Evolutionary conservation across 1,139 yeast species (phyloP), one percentile per base, ranked within the genome.

Genomic region (Chernovozyma sophiae-reginae): DNA sequence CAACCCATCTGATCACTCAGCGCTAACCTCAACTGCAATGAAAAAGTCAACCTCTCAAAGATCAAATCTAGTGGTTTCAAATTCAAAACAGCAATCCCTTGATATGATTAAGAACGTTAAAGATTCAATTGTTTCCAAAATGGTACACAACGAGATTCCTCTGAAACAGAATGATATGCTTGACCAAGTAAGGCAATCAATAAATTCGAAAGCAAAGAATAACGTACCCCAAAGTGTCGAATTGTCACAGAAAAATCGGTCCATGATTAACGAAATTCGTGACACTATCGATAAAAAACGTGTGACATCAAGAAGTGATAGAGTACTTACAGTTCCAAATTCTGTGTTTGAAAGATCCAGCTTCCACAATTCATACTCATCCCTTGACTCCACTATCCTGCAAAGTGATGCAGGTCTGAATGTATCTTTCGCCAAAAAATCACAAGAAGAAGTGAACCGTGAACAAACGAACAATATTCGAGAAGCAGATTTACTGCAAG

Each of bases 51-150:
- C 19, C 11, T 31, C 34, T 4, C 37, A 34, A 20, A 36, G 31
- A 7, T 34, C 37, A 4, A 34, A 32, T 25, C 18, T 49, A 23
- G 52, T 60, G 1, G 39, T 48, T 1, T 6, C n/a, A 4, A 12
- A 12, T 12, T 10, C 5, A 7, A 51, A 47, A 16, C 51, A 51
- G 30, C 48, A 58, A 15, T 64, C 65, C 1, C 52, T 51, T 19
- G 63, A 59, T 31, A 60, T 62, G 67, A 43, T 61, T 11, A 51
- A 44, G 25, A 48, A 42, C 25, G 43, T 62, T n/a, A 55, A 54
- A 34, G 47, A 47, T 18, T 58, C 66, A 1, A 52, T 62, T 13
- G 53, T 51, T 31, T 52, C 58, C 3, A 59, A 54, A 39, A 34
- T 34, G 38, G 23, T 18, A 4, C 18, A 20, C 3, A 25, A 31